Evolutionary conservation across 768 basidiomycete species (phyloP).

Genomic region (Mrakia blollopis): DNA sequence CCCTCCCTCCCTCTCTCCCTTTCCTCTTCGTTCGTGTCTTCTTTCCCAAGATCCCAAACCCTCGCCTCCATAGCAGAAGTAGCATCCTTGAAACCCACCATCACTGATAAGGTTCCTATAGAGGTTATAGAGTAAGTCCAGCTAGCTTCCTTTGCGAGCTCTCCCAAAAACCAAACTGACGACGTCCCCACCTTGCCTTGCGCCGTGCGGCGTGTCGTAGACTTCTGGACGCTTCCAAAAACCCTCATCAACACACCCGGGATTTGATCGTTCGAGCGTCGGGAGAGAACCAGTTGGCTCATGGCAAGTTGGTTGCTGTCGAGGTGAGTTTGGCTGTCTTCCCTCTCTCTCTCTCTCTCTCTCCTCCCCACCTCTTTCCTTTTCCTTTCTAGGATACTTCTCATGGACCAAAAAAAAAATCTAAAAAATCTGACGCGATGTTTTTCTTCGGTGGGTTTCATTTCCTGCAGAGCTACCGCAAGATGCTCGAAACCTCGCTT

Average conservation of each 20-base stretch:
- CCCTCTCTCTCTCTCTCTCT: not conserved
- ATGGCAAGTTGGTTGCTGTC: conserved; percentile 2
- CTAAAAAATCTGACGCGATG: not conserved
- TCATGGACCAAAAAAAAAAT: no score
- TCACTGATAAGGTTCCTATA: conserved; percentile 12
- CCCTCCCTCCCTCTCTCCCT: not conserved
- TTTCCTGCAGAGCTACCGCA: conserved; percentile 4
- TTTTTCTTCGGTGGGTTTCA: not conserved
- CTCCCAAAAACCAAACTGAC: no score
- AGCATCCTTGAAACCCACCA: not conserved
- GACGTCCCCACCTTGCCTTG: not conserved
- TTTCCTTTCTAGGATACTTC: not conserved
- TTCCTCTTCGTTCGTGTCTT: not conserved
- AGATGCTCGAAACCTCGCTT: conserved; percentile 12
- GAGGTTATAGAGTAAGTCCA: conserved; percentile 15
- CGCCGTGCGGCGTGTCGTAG: no score
- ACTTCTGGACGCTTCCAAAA: conserved; percentile 17
- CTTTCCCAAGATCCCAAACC: not conserved
- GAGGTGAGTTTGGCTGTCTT: not conserved
- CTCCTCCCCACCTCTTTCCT: not conserved
- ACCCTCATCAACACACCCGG: conserved; percentile 26
- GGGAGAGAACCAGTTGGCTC: conserved; percentile 12
- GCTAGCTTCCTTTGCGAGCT: not conserved
- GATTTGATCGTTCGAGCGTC: not conserved
- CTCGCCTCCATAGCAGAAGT: conserved; percentile 3